Evolutionary conservation across 345 rosid species (phyloP), one percentile per base, ranked within the genome.

Genomic region (Mangifera indica): DNA sequence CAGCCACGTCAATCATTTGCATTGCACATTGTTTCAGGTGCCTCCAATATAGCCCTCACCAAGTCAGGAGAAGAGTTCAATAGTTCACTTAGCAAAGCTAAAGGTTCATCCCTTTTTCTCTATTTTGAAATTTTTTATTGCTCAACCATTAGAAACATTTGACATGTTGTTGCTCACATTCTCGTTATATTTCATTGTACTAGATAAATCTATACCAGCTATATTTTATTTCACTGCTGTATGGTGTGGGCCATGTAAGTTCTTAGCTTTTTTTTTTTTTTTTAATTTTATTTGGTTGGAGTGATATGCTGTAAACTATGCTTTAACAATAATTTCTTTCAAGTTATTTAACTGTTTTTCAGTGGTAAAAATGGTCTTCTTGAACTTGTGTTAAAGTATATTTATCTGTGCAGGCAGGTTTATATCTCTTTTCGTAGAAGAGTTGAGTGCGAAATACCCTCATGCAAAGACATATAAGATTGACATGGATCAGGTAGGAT

Each of bases 171-270:
- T 57, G 12, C 46, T 66, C 10, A 14, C 12, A 18, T 12, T 64
- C 20, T 37, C 29, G 44, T 72, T 60, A 0, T 20, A 67, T 72
- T 78, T 70, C 3, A 62, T 52, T 60, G 65, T 44, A 24, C 53
- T 81, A 92, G 98, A 80, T 34, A 88, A 82, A 74, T 84, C 88
- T 44, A 56, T 79, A 26, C 89, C 91, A 0, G 88, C 88, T 4
- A 49, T 92, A 67, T 92, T 86, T 78, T 89, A 94, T 70, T 93
- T 88, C 82, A 91, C 97, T 22, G 97, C 96, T 13, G 83, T 22
- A 24, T 91, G 98, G 97, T 93, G 92, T 59, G 92, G 88, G 18
- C 98, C 97, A 58, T 91, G 98, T 91, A 83, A 86, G 97, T 83
- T 61, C 49, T 4, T 6, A 32, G 15, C 45, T 57, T 10, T 44